These are phyloP conservation scores for Globisporangium camurandrum DNA, from an alignment of 352 stramenopile genomes.

Conservation along the genomic window DNA sequence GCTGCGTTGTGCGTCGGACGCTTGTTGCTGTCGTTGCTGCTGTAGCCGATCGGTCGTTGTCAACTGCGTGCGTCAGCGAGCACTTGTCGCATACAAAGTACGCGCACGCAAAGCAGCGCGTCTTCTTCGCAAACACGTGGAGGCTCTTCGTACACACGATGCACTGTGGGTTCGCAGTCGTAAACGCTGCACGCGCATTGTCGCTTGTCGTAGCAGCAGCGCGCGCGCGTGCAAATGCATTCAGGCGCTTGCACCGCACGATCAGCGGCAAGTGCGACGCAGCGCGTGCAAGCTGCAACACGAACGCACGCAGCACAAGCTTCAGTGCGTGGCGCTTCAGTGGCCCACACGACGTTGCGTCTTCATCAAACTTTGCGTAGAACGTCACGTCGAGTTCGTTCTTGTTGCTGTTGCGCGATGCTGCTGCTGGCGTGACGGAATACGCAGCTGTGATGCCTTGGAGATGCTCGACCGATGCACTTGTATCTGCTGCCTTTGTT, in stretches of 20 bases:
- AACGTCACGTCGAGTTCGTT: conserved; percentile 11
- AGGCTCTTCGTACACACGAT: conserved; percentile 37
- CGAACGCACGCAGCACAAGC: conserved; percentile 11
- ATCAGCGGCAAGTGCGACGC: conserved; percentile 28
- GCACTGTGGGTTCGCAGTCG: conserved; percentile 20
- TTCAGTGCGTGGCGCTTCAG: conserved; percentile 14
- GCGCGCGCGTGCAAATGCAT: conserved; percentile 21
- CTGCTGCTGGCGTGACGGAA: conserved; percentile 4
- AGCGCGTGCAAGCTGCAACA: conserved; percentile 17
- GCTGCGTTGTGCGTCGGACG: conserved; percentile 14
- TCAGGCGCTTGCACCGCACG: conserved; percentile 32
- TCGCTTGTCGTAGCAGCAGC: conserved; percentile 7
- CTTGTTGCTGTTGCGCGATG: neutral
- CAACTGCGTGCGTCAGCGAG: conserved; percentile 30
- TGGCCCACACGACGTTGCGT: conserved; percentile 12
- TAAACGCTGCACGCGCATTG: conserved; percentile 16
- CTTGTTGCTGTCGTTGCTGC: too few relatives aligned
- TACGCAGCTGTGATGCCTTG: conserved; percentile 24
- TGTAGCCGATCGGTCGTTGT: too few relatives aligned
- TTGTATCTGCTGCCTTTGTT: neutral
- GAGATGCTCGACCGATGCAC: conserved; percentile 11
- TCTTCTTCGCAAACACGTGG: conserved; percentile 19
- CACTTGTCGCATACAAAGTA: conserved; percentile 49
- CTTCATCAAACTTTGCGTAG: conserved; percentile 14
- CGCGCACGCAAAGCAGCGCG: conserved; percentile 36